Percentiles rank a stretch among this genome's conserved stretches.
Evolutionary conservation across 768 basidiomycete species (phyloP).

Genomic region (Mycena alexandri): DNA sequence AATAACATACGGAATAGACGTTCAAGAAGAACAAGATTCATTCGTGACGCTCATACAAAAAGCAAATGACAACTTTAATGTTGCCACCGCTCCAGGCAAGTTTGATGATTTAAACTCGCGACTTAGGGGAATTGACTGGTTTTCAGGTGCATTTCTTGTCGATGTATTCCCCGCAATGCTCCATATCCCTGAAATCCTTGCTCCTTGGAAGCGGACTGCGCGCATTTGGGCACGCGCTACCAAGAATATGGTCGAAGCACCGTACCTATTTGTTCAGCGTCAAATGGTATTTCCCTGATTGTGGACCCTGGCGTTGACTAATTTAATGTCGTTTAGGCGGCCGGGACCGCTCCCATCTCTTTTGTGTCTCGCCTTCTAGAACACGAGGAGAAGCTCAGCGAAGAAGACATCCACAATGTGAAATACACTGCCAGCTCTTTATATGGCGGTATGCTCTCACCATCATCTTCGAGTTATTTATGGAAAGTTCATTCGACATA

Average conservation of each 20-base stretch:
- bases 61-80: slow-evolving; percentile 66
- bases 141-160: slow-evolving; percentile 52
- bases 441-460: slow-evolving; percentile 54
- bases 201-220: slow-evolving; percentile 63
- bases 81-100: slow-evolving; percentile 61
- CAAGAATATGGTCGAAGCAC: slow-evolving; percentile 55
- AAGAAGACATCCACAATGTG: slow-evolving; percentile 53
- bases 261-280: slow-evolving; percentile 58
- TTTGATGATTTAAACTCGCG: slow-evolving; percentile 31
- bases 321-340: slow-evolving; percentile 45
- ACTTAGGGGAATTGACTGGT: background rate
- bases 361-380: slow-evolving; percentile 59
- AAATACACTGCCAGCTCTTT: slow-evolving; percentile 60
- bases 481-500: slow-evolving; percentile 28
- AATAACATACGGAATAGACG: slow-evolving; percentile 69
- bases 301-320: background rate
- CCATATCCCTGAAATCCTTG: slow-evolving; percentile 66
- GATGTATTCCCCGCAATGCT: slow-evolving; percentile 58
- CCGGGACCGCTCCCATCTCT: slow-evolving; percentile 56
- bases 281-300: slow-evolving; percentile 56
- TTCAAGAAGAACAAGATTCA: slow-evolving; percentile 64
- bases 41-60: slow-evolving; percentile 64
- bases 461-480: background rate
- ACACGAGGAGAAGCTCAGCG: slow-evolving; percentile 47
- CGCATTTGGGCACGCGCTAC: slow-evolving; percentile 54